A percentile compares a stretch with the other conserved stretches of the same genome.
Evolutionary conservation across 2,329 filamentous ascomycete genomes (phyloP).

Genomic region (Cytospora chrysosperma): DNA sequence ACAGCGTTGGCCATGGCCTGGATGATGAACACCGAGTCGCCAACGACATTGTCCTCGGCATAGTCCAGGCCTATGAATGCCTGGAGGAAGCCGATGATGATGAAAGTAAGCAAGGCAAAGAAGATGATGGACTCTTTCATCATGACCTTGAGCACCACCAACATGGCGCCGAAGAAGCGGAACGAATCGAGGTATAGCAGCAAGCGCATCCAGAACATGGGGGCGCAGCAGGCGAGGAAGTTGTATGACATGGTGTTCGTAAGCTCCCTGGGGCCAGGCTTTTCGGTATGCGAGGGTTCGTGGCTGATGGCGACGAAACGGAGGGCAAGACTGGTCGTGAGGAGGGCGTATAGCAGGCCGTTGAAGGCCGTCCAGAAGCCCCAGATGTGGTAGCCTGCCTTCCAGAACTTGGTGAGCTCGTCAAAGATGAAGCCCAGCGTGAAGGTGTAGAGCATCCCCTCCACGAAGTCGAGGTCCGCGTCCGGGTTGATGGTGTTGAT

Average conservation of each 20-base stretch:
- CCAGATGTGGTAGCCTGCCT: slow-evolving; percentile 86
- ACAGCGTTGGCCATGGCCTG: slow-evolving; percentile 85
- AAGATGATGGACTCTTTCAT: slow-evolving; percentile 95
- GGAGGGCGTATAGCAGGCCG: slow-evolving; percentile 72
- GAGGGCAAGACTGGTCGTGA: slow-evolving; percentile 75
- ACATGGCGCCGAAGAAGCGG: slow-evolving; percentile 96
- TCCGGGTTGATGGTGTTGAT: slow-evolving; percentile 91
- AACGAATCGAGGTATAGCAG: slow-evolving; percentile 90
- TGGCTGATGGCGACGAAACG: slow-evolving; percentile 77
- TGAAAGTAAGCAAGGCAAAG: slow-evolving; percentile 83
- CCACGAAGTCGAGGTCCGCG: slow-evolving; percentile 81
- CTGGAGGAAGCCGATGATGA: slow-evolving; percentile 86
- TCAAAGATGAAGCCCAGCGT: slow-evolving; percentile 89
- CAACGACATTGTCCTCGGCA: slow-evolving; percentile 67
- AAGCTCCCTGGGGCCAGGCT: slow-evolving; percentile 49
- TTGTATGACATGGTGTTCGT: slow-evolving; percentile 89
- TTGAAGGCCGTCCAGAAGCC: slow-evolving; percentile 99
- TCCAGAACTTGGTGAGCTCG: slow-evolving; percentile 86
- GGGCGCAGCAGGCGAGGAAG: slow-evolving; percentile 87
- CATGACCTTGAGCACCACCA: slow-evolving; percentile 94
- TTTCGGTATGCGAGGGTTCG: slow-evolving; percentile 33
- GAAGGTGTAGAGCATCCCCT: slow-evolving; percentile 84
- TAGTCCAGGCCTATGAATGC: slow-evolving; percentile 91
- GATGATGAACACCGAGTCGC: slow-evolving; percentile 71
- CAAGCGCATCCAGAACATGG: slow-evolving; percentile 95